phyloP scores from a whole-genome alignment of 2,329 filamentous ascomycete genomes.

The Nannizziopsis arthrosporioides region DNA sequence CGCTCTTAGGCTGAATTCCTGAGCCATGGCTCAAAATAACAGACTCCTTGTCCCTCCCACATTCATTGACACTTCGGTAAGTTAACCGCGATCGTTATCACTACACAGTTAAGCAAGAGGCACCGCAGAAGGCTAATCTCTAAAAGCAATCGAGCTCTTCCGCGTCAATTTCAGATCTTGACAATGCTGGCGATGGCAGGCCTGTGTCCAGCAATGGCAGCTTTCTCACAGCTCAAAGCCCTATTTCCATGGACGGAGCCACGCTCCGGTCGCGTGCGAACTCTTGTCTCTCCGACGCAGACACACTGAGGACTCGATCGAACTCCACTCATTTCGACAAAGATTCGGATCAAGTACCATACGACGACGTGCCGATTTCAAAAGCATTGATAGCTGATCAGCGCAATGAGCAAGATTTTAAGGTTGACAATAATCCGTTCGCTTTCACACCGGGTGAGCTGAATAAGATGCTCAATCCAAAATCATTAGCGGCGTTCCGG shows the following conservation, averaged over 20 bases:
- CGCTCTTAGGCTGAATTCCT: background rate
- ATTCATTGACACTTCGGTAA: constrained; percentile 15
- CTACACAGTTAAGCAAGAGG: background rate
- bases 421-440: constrained; percentile 68
- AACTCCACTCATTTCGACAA: constrained; percentile 22
- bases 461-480: constrained; percentile 79
- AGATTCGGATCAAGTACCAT: constrained; percentile 18
- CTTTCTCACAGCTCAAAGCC: constrained; percentile 15
- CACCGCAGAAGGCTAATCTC: background rate
- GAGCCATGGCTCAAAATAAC: constrained; percentile 15
- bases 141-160: constrained; percentile 11
- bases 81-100: background rate
- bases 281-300: constrained; percentile 29
- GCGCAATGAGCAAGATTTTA: constrained; percentile 64
- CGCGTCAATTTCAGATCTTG: constrained; percentile 9
- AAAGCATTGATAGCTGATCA: constrained; percentile 64
- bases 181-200: constrained; percentile 11
- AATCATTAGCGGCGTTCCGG: constrained; percentile 71
- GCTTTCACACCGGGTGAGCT: constrained; percentile 69
- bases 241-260: constrained; percentile 29
- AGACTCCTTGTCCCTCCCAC: constrained; percentile 15
- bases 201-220: constrained; percentile 14
- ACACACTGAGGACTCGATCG: constrained; percentile 26
- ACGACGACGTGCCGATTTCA: constrained; percentile 29
- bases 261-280: constrained; percentile 35